These are phyloP conservation scores for Leccinum imitatum DNA, from an alignment of 768 basidiomycete genomes.

Conservation along the genomic window DNA sequence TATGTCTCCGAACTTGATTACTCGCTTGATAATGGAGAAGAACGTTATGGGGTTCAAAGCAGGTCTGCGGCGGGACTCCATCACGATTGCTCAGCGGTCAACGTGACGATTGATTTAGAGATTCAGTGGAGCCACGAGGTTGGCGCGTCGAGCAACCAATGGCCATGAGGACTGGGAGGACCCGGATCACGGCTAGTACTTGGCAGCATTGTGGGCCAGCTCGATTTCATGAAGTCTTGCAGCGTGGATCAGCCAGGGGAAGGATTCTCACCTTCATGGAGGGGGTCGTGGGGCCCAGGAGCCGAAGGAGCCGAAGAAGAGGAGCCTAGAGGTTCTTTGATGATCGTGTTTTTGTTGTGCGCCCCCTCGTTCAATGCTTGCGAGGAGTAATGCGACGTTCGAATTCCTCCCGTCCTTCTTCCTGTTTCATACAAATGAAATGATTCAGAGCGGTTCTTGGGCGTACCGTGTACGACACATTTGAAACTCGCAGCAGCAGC, in stretches of 20 bases:
- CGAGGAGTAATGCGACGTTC: slow-evolving; percentile 11
- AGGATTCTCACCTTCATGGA: slow-evolving; percentile 10
- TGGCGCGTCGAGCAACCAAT: slow-evolving; percentile 1
- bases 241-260: background rate
- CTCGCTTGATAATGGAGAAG: slow-evolving; percentile 20
- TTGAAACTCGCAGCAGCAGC: slow-evolving; percentile 12
- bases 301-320: background rate
- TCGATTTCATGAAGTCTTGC: background rate
- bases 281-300: slow-evolving; percentile 1
- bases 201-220: background rate
- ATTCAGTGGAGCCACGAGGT: slow-evolving; percentile 6
- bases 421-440: slow-evolving; percentile 28
- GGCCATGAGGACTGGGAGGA: slow-evolving; percentile 1
- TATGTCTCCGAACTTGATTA: slow-evolving; percentile 12
- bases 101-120: slow-evolving; percentile 5
- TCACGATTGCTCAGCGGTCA: background rate
- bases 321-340: background rate
- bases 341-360: slow-evolving; percentile 12
- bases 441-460: slow-evolving; percentile 3
- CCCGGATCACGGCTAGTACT: background rate
- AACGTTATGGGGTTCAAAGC: slow-evolving; percentile 29
- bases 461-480: slow-evolving; percentile 1
- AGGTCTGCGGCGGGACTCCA: slow-evolving; percentile 10
- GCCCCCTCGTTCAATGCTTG: slow-evolving; percentile 3
- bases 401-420: slow-evolving; percentile 14